Evolutionary conservation across 2,329 filamentous ascomycete species (phyloP), one percentile per base, ranked within the genome.

Genomic region (Tolypocladium sp.): DNA sequence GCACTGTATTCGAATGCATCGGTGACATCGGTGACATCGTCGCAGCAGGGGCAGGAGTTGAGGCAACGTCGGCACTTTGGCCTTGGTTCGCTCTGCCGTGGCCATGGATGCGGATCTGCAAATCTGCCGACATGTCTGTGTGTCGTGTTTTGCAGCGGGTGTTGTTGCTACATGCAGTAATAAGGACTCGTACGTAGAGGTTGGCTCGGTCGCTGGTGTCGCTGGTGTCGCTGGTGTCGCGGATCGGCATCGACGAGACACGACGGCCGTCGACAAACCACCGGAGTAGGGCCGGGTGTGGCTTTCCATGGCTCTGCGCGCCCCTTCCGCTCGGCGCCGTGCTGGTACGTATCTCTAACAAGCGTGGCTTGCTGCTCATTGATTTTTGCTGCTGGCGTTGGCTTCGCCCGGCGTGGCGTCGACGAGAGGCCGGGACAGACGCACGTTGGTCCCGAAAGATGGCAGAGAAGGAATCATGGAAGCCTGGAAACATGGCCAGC

Each of bases 231-330:
- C 33, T 42, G 35, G 60, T 54, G 59, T 35, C 52, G 56, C 61
- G 62, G 69, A 70, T 68, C 69, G 66, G 64, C 67, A 63, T 65
- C 62, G 62, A 64, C 65, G 67, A 71, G 67, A 69, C 66, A 67
- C 59, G 55, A 53, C 58, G 61, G 30, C 55, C 57, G 56, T 59
- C 53, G 62, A 57, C 55, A 60, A 68, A 63, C 57, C 61, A 61
- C 68, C 68, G 68, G 65, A 68, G 67, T 64, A 70, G 66, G 63
- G 67, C 68, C 68, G 68, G 61, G 61, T 62, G 59, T 61, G 62
- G 35, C 57, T 51, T 60, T 53, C 12, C 30, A 33, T 30, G 46
- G 49, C 49, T 12, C 27, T 52, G 49, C 17, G 49, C 30, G 17
- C 49, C 49, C 20, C 49, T 30, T 49, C 20, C 49, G 49, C 30